Evolutionary conservation across 176 grass and related monocot genomes (phyloP).

Genomic region (Zoysia japonica): DNA sequence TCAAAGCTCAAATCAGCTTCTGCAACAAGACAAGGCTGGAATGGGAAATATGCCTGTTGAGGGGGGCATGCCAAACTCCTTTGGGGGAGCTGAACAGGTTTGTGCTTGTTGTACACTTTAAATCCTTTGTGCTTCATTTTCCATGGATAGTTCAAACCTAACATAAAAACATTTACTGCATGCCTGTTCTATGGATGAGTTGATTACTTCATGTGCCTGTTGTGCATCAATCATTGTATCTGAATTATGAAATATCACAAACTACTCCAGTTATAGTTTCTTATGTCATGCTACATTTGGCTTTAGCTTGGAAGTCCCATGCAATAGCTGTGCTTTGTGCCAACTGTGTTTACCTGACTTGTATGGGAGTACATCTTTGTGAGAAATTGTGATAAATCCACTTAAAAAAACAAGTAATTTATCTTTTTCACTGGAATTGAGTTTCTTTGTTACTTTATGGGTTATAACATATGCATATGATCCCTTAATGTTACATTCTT

Average conservation of each 20-base stretch:
- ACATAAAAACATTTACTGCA: not conserved
- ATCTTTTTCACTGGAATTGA: not conserved
- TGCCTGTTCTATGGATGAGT: not conserved
- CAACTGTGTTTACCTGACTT: conserved; percentile 5
- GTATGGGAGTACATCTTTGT: conserved; percentile 14
- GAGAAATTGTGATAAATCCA: not conserved
- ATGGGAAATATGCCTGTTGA: conserved; percentile 65
- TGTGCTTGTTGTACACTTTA: conserved; percentile 1
- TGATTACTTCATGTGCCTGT: not conserved
- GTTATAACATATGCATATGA: too few relatives aligned
- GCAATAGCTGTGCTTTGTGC: not conserved
- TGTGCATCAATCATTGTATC: not conserved
- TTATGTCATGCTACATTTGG: not conserved
- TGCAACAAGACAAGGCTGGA: conserved; percentile 66
- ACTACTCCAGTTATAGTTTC: too few relatives aligned
- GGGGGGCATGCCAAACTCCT: conserved; percentile 59
- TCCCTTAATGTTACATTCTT: not conserved
- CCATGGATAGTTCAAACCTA: not conserved
- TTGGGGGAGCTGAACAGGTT: conserved; percentile 62
- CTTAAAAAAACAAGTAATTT: conserved; percentile 10
- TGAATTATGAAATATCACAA: not conserved
- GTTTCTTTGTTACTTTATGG: not conserved
- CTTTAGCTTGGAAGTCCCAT: not conserved
- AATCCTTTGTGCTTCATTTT: conserved; percentile 25
- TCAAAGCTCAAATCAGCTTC: conserved; percentile 68